A percentile compares a stretch with the other conserved stretches of the same genome.
Conservation (phyloP, 1,139 yeast species). For the Taiozyma sp. region DNA sequence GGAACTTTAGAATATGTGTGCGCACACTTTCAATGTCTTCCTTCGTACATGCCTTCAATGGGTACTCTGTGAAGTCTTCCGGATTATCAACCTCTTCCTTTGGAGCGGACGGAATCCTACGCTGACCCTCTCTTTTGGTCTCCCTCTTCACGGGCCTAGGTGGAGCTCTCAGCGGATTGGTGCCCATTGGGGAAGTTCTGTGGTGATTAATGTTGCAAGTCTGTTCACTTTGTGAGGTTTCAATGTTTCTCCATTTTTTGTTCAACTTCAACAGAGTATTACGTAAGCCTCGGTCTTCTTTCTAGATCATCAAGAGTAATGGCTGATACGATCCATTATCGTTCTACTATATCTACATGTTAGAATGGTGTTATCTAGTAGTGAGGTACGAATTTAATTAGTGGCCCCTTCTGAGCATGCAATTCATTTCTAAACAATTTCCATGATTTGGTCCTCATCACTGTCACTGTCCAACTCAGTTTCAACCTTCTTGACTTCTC, state of each 20-base stretch:
- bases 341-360: too few relatives aligned
- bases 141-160: not conserved
- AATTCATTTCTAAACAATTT: constrained; percentile 24
- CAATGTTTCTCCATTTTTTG: too few relatives aligned
- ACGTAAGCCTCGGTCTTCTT: not conserved
- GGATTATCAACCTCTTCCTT: constrained; percentile 13
- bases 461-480: constrained; percentile 6
- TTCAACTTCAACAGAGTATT: not conserved
- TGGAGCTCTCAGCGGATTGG: not conserved
- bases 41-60: constrained; percentile 62
- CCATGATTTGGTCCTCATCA: constrained; percentile 26
- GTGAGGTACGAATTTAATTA: too few relatives aligned
- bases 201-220: not conserved
- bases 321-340: too few relatives aligned
- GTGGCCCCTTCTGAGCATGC: too few relatives aligned
- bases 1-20: constrained; percentile 79
- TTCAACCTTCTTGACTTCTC: constrained; percentile 2
- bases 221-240: not conserved
- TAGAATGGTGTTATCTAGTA: too few relatives aligned
- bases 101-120: constrained; percentile 7
- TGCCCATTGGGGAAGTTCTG: not conserved
- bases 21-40: constrained; percentile 72
- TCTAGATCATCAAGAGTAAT: too few relatives aligned
- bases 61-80: constrained; percentile 31
- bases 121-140: not conserved